Evolutionary conservation across 108 stramenopile species (phyloP), one percentile per base, ranked within the genome.

Genomic region (Conticribra guillardii): DNA sequence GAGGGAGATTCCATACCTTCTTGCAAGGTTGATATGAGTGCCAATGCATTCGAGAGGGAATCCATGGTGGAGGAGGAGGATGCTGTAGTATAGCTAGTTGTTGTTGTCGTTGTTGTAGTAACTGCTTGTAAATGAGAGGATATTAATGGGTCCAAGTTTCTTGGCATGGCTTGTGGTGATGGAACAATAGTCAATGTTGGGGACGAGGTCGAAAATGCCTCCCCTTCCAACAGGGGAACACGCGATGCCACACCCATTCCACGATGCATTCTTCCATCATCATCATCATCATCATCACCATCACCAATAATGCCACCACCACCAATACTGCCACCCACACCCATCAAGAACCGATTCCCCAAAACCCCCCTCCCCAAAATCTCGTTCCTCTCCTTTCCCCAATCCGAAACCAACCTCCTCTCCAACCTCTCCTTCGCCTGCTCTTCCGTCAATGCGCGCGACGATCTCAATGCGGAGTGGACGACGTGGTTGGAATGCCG

Each of bases 401-500:
- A 77, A 59, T 70, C 68, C 24, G 2, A 2, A 14, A 0, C 23
- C 7, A 61, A 23, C 26, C 56, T 8, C n/a, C 57, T 45, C 9
- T 69, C 63, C 9, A 54, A 33, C 26, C 76, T 24, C 56, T 58
- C 51, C 23, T 55, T 52, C 24, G 17, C 7, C 11, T 56, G 63
- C 16, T 23, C n/a, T 14, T 22, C 48, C 8, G 54, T 32, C 49
- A 41, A 29, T 47, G 47, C 28, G 2, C 60, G 29, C 1, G 55
- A 53, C n/a, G 2, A 24, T 0, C 52, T 26, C n/a, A 77, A 21
- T 15, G 76, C 69, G n/a, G 48, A 51, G 17, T 22, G 48, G 33
- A 77, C 34, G 24, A 67, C 68, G 8, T 63, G 34, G 9, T 77
- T 54, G 55, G 60, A 60, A 65, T 77, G 76, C 0, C 54, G 3